Evolutionary conservation across 129 eudicot species (phyloP), one percentile per base, ranked within the genome.

Genomic region (Lonicera japonica): DNA sequence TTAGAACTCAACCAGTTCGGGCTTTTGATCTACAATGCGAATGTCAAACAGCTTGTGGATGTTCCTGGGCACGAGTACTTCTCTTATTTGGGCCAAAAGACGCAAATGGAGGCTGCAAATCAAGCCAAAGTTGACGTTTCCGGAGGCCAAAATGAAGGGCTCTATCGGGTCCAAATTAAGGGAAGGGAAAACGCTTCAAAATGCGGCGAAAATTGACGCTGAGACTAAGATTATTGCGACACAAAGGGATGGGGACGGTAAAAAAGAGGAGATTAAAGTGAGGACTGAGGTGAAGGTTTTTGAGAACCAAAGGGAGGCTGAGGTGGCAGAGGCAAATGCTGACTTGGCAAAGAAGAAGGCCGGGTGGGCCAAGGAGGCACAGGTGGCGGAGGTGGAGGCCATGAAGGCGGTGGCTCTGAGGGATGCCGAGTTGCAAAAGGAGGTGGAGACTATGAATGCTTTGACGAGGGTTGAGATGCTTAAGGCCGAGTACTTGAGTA

Each of bases 361-460:
- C 11, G 70, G 65, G 0, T 74, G 74, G 74, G 62, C 79, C 0
- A 61, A 20, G 58, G 62, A 60, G 25, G 79, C 79, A 12, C 52
- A 68, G 21, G 54, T 67, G 50, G 79, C 79, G 0, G 65, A 74
- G 65, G 79, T 68, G 58, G 79, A 74, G 58, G 62, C 66, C 0
- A 24, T 48, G 5, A 75, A 69, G 38, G 75, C 75, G 6, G 80
- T 75, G 60, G 74, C 69, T 4, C 5, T 75, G 5, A 54, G 75
- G 21, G 80, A 75, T 18, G 80, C 80, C 0, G 80, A 75, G 66
- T 41, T 68, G 70, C 79, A 75, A 50, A 62, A 24, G 48, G 70
- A 63, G 19, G 74, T 68, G 39, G 80, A 75, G 62, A 51, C 21
- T 21, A 38, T 62, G 80, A 75, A 75, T 69, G 80, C 80, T 1